Base-by-base conservation (phyloP, 2,329 filamentous ascomycete genomes). In the Alternaria longipes region DNA sequence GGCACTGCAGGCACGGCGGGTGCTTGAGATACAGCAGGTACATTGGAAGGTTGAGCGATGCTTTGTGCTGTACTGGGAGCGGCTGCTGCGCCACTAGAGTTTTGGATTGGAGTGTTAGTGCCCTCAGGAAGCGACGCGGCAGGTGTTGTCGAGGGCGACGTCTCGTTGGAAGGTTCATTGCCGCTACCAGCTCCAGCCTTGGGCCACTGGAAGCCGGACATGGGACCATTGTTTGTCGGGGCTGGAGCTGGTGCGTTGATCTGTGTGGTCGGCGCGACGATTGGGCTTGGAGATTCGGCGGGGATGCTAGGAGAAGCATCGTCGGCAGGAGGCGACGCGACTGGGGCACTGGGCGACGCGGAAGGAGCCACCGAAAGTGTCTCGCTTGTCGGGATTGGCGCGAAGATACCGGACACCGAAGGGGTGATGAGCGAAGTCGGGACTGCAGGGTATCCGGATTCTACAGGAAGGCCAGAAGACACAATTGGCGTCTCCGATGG, bases 121-220 rank as follows among this genome's bases (percentile, higher is more conserved):
- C 40, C 24, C 11, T 57, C 44, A 30, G 59, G 47, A 54, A 58
- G 26, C 34, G 60, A 56, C 20, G 34, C 49, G 11, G 36, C 54
- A 20, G 60, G 14, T 32, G 58, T 34, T 6, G 60, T 67, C 12
- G 55, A 46, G 30, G 63, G 54, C 4, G 53, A 42, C 24, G 50
- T 32, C 16, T 47, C 18, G 34, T 60, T 46, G 18, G 59, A 42
- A 14, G 59, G 46, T 18, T 30, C 24, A 9, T 38, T 34, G 22
- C 22, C 62, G n/a, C 28, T 53, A 41, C 49, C 55, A 11, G 41
- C 47, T 44, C 36, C 58, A 30, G 7, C 56, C 8, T 42, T 11
- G 5, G 70, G 70, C 70, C 70, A 73, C 22, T 69, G 62, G 62
- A 71, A 73, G 32, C 67, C 70, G 11, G 61, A 38, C 67, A 73